These are phyloP conservation scores for Yamadazyma diospyri DNA, from an alignment of 1,139 yeast genomes.

Conservation along the genomic window DNA sequence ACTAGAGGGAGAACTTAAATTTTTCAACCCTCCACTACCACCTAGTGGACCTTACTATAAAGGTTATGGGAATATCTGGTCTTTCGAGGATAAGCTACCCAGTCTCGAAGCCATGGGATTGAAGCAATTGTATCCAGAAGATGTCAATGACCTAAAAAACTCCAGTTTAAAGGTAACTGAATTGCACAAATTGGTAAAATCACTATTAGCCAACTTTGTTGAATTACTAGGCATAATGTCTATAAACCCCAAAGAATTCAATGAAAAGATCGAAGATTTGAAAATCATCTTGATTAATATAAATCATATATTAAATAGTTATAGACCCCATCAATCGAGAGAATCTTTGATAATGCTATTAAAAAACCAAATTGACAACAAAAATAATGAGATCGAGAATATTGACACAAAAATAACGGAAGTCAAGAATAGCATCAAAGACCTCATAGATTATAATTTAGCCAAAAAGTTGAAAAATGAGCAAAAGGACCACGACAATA, in stretches of 20 bases:
- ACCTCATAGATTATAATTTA: slow-evolving; percentile 19
- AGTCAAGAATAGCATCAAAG: slow-evolving; percentile 38
- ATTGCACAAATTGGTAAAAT: slow-evolving; percentile 65
- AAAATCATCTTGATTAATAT: slow-evolving; percentile 75
- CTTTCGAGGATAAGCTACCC: slow-evolving; percentile 66
- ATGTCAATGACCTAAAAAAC: slow-evolving; percentile 39
- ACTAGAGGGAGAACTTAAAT: slow-evolving; percentile 41
- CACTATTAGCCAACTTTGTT: slow-evolving; percentile 65
- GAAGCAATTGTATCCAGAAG: slow-evolving; percentile 55
- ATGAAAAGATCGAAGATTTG: slow-evolving; percentile 64
- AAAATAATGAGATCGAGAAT: slow-evolving; percentile 48
- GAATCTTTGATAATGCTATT: slow-evolving; percentile 73
- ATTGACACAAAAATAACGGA: slow-evolving; percentile 46
- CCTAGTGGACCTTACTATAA: slow-evolving; percentile 63
- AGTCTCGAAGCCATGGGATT: slow-evolving; percentile 66
- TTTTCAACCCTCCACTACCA: slow-evolving; percentile 61
- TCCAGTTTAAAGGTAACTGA: slow-evolving; percentile 59
- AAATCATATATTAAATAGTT: slow-evolving; percentile 79
- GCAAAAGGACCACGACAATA: slow-evolving; percentile 14
- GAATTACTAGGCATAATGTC: slow-evolving; percentile 74
- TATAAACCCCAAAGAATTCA: slow-evolving; percentile 64
- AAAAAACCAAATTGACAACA: slow-evolving; percentile 57
- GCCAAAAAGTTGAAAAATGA: slow-evolving; percentile 3
- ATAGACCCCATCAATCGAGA: slow-evolving; percentile 85
- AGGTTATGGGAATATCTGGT: slow-evolving; percentile 83